Conservation (phyloP, 805 yeast species). For the Cyberlindnera maritima region DNA sequence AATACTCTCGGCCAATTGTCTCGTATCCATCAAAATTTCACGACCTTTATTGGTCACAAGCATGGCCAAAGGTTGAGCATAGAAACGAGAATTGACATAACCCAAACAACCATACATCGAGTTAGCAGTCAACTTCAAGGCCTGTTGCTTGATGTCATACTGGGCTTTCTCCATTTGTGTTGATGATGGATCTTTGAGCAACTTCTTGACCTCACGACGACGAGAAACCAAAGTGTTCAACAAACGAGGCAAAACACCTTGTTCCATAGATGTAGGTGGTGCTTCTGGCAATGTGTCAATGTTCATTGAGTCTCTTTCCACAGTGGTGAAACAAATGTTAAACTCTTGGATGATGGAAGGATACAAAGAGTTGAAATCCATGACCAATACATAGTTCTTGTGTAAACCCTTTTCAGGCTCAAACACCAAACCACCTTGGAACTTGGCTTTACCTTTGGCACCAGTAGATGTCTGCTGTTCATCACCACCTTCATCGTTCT, state of each 20-base stretch:
- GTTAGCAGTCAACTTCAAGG: slow-evolving; percentile 93
- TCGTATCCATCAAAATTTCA: slow-evolving; percentile 89
- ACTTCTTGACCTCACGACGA: slow-evolving; percentile 87
- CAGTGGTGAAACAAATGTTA: slow-evolving; percentile 96
- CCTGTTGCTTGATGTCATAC: slow-evolving; percentile 93
- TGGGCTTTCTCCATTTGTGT: slow-evolving; percentile 68
- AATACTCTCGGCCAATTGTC: slow-evolving; percentile 85
- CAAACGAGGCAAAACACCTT: slow-evolving; percentile 85
- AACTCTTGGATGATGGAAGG: slow-evolving; percentile 97
- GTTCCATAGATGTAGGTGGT: slow-evolving; percentile 55
- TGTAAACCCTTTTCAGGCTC: slow-evolving; percentile 96
- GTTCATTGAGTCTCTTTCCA: slow-evolving; percentile 58
- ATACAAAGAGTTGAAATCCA: slow-evolving; percentile 97
- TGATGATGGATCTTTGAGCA: slow-evolving; percentile 72
- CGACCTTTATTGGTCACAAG: slow-evolving; percentile 93
- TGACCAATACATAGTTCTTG: slow-evolving; percentile 82
- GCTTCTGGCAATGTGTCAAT: slow-evolving; percentile 65
- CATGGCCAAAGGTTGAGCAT: slow-evolving; percentile 95
- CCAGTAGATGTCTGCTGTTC: slow-evolving; percentile 47
- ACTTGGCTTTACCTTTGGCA: slow-evolving; percentile 62
- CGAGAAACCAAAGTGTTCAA: slow-evolving; percentile 82
- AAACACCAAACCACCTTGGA: slow-evolving; percentile 91
- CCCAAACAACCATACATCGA: slow-evolving; percentile 99
- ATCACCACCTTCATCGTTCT: slow-evolving; percentile 29
- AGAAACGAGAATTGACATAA: slow-evolving; percentile 84